Percentiles rank a stretch among this genome's conserved stretches.
phyloP scores from a whole-genome alignment of 257 asterid species.

The Solanum pinnatisectum region DNA sequence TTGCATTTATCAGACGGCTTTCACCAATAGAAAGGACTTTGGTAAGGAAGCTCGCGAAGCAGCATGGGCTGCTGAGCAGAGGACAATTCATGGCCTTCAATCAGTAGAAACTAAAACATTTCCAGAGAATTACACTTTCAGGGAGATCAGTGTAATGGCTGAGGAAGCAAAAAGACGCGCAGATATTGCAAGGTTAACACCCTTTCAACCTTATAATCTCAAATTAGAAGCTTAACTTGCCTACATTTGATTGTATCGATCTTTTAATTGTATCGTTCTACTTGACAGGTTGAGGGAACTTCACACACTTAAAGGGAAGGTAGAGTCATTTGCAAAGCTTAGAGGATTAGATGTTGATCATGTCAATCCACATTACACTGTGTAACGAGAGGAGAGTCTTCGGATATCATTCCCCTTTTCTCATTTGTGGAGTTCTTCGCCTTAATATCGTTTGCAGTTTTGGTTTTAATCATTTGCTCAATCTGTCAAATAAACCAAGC shows the following conservation, averaged over 20 bases:
- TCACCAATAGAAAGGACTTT: conserved; percentile 38
- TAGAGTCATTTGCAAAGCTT: conserved; percentile 51
- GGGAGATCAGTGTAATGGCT: conserved; percentile 44
- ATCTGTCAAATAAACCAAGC: background rate
- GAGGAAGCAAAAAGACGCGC: conserved; percentile 60
- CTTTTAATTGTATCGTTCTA: background rate
- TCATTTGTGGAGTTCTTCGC: background rate
- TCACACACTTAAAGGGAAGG: conserved; percentile 53
- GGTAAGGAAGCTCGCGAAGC: conserved; percentile 61
- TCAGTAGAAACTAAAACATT: conserved; percentile 17
- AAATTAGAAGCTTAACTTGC: background rate
- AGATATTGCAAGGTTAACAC: conserved; percentile 44
- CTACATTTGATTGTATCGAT: background rate
- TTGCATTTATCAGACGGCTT: conserved; percentile 33
- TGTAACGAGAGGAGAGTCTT: conserved; percentile 10
- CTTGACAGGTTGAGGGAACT: conserved; percentile 44
- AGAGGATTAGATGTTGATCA: conserved; percentile 41
- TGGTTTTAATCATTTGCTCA: background rate
- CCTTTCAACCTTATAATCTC: background rate
- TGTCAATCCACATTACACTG: conserved; percentile 41
- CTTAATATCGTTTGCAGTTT: background rate
- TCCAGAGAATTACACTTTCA: conserved; percentile 26
- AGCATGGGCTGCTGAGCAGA: conserved; percentile 67
- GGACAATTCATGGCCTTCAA: conserved; percentile 56
- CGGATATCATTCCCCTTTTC: background rate